Evolutionary conservation across 345 rosid species (phyloP), one percentile per base, ranked within the genome.

Genomic region (Arabidopsis thaliana): DNA sequence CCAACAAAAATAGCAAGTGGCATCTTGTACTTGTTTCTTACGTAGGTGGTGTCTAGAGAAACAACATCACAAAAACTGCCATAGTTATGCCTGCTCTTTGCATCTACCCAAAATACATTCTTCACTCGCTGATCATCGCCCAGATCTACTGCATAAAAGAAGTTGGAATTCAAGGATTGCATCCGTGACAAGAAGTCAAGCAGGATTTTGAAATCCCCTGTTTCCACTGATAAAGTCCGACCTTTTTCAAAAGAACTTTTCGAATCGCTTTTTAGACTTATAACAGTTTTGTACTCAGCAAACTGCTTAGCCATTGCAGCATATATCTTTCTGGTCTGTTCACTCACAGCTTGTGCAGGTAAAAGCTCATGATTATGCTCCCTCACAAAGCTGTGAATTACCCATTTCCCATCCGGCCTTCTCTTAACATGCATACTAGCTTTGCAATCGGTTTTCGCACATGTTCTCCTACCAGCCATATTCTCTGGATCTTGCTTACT

Each of bases 361-460:
- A 89, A 84, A 42, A 89, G 89, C 63, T 85, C 91, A 52, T 89
- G 93, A 56, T 89, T 89, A 65, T 89, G 93, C 66, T 87, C 91
- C 80, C 86, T 89, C 51, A 85, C 84, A 53, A 87, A 89, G 81
- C 82, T 81, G 49, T 87, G 93, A 65, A 89, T 84, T 2, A 87
- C 81, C 93, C 93, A 89, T 70, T 87, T 89, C 58, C 91, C 93
- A 79, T 89, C 93, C 0, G 82, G 73, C 77, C 83, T 87, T 79
- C 93, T 84, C 86, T 89, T 89, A 71, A 89, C 93, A 83, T 89
- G 93, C 93, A 89, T 85, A 65, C 93, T 85, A 16, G 93, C 93
- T 76, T 87, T 89, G 78, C 93, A 89, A 63, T 89, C 91, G 0
- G 93, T 89, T 72, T 89, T 89, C 0, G 80, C 78, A 37, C 91